Conservation (phyloP, 1,284 basidiomycete species). For the Cutaneotrichosporon cutaneum region DNA sequence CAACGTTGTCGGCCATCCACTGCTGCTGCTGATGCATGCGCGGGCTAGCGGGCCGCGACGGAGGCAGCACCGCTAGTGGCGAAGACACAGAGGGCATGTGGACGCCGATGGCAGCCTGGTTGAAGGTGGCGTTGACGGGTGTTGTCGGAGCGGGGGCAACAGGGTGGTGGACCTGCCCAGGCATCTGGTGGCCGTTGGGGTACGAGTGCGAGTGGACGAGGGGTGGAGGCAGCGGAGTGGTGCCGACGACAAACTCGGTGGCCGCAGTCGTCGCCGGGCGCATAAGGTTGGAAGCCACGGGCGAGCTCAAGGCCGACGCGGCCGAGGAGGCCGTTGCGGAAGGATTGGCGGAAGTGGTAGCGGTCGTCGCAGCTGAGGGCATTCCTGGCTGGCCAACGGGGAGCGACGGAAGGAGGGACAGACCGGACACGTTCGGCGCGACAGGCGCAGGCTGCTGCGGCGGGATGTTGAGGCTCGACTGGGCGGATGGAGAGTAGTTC, state of each 20-base stretch:
- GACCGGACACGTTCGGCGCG: neutral
- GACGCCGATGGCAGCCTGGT: constrained; percentile 27
- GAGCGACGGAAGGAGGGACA: constrained; percentile 34
- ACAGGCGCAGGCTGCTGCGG: constrained; percentile 1
- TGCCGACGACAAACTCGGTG: constrained; percentile 5
- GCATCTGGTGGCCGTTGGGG: constrained; percentile 49
- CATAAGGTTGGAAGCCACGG: constrained; percentile 17
- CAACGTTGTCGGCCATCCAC: constrained; percentile 16
- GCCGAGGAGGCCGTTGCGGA: neutral
- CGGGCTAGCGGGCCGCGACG: constrained; percentile 40
- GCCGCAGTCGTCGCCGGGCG: constrained; percentile 7
- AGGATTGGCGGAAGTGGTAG: neutral
- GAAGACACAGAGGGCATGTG: constrained; percentile 49
- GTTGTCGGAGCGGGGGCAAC: constrained; percentile 26
- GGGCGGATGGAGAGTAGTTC: constrained; percentile 24
- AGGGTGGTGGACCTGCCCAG: constrained; percentile 37
- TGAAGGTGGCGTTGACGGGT: constrained; percentile 34
- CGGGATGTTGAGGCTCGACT: constrained; percentile 14
- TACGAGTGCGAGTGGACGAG: constrained; percentile 51
- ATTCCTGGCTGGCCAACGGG: constrained; percentile 28
- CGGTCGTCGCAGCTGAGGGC: neutral
- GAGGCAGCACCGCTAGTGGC: constrained; percentile 40
- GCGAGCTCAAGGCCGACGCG: constrained; percentile 11
- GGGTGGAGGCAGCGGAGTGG: constrained; percentile 8
- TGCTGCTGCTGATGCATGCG: constrained; percentile 16